Evolutionary conservation across 2,329 filamentous ascomycete species (phyloP), one percentile per base, ranked within the genome.

Genomic region (Diaporthe helianthi): DNA sequence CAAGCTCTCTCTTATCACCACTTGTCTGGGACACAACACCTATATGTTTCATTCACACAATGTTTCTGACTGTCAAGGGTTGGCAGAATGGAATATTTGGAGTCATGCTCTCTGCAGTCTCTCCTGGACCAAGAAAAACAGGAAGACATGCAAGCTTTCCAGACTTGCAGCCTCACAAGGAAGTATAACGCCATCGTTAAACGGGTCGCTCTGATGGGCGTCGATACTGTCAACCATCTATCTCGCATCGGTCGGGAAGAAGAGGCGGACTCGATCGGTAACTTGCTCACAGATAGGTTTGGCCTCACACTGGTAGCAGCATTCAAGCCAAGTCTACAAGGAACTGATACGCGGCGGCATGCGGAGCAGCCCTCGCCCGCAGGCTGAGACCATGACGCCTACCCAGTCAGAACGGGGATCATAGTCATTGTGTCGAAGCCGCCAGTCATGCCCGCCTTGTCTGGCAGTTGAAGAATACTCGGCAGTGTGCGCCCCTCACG

Each of bases 141-240:
- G 36, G 70, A 70, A 9, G 22, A 58, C 17, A 65, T 75, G 17
- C 54, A 44, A 58, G 26, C 44, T 60, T 72, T 9, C 71, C 74
- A 5, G 75, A 78, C 65, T 49, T 63, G 58, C 29, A 49, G 58
- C 58, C 13, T 24, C 26, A 63, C 58, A 44, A 49, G 41, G 41
- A 63, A 76, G 22, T 52, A 61, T 13, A 68, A 66, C n/a, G 70
- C 72, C 33, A 63, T 69, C 6, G 71, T 75, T 29, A 76, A 75
- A 33, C 75, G 67, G 29, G 55, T 80, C 63, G 76, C 81, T 2
- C 80, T 79, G 24, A 76, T 86, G 33, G 82, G 81, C 9, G 77
- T 83, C n/a, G 84, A 86, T 67, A 84, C 84, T 0, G 80, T 84
- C 65, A 81, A 80, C 55, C 79, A 83, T 65, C 75, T 86, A n/a